phyloP scores from a whole-genome alignment of 129 eudicot species.

The Tagetes patula region DNA sequence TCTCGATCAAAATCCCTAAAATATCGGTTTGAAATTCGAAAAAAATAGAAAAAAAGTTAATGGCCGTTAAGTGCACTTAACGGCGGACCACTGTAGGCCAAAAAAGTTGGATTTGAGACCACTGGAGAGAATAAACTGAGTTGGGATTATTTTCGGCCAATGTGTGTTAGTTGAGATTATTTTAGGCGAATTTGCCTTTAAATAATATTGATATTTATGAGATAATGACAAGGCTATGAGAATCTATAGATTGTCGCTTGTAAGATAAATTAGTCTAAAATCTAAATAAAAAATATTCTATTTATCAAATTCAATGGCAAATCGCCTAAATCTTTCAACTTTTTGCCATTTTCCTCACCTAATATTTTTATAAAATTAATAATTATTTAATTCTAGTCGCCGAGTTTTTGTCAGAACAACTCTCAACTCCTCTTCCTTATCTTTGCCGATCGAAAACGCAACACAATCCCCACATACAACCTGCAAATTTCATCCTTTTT shows the following conservation, averaged over 20 bases:
- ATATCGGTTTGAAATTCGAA: too few relatives aligned
- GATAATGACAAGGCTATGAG: constrained; percentile 17
- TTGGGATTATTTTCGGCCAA: too few relatives aligned
- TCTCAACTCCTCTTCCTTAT: constrained; percentile 33
- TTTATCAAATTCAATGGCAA: constrained; percentile 8
- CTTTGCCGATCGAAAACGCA: constrained; percentile 44
- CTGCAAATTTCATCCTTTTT: constrained; percentile 18
- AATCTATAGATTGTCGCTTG: constrained; percentile 36
- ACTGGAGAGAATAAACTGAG: too few relatives aligned
- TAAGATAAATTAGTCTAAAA: constrained; percentile 9
- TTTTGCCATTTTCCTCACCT: constrained; percentile 20
- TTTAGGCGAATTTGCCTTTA: too few relatives aligned
- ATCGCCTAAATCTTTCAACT: constrained; percentile 1
- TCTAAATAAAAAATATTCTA: neutral
- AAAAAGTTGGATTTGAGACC: too few relatives aligned
- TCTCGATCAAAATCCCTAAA: too few relatives aligned
- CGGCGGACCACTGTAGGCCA: too few relatives aligned
- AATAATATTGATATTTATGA: neutral
- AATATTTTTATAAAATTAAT: neutral
- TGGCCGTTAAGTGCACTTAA: too few relatives aligned
- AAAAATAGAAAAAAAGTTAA: too few relatives aligned
- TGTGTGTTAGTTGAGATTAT: too few relatives aligned
- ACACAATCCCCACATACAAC: constrained; percentile 33
- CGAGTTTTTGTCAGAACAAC: constrained; percentile 34
- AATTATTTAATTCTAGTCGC: constrained; percentile 3